A percentile compares a stretch with the other conserved stretches of the same genome.
These are phyloP conservation scores for Phellopilus nigrolimitatus DNA, from an alignment of 1,284 basidiomycete genomes.

Conservation along the genomic window DNA sequence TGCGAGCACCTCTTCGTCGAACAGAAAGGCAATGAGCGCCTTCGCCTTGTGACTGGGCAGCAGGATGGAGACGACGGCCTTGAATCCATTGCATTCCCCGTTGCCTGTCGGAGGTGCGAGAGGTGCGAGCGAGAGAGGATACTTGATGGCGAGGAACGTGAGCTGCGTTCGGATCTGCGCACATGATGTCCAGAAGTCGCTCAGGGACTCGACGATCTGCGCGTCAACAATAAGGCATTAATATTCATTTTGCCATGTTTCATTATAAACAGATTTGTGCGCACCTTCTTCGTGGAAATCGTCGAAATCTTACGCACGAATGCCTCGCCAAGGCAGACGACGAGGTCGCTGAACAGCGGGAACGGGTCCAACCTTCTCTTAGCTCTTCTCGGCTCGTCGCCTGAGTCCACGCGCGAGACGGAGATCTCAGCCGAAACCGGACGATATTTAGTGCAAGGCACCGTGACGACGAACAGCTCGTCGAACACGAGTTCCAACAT, in stretches of 20 bases:
- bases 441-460: constrained; percentile 60
- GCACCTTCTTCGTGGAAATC: constrained; percentile 3
- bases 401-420: constrained; percentile 33
- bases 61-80: constrained; percentile 39
- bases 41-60: constrained; percentile 44
- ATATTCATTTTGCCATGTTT: background rate
- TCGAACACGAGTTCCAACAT: constrained; percentile 65
- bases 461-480: constrained; percentile 55
- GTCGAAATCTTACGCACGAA: constrained; percentile 27
- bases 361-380: constrained; percentile 52
- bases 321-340: constrained; percentile 46
- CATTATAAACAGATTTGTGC: background rate
- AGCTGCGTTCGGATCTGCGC: constrained; percentile 71
- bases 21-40: constrained; percentile 56
- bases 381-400: constrained; percentile 30
- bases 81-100: constrained; percentile 39
- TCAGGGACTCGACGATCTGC: constrained; percentile 62
- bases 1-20: constrained; percentile 49
- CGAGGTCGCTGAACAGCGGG: constrained; percentile 50
- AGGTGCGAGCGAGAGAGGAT: constrained; percentile 58
- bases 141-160: constrained; percentile 64
- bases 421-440: constrained; percentile 47
- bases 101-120: constrained; percentile 26
- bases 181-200: constrained; percentile 72
- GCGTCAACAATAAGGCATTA: constrained; percentile 3